Evolutionary conservation across 257 asterid species (phyloP).

Genomic region (Voacanga thouarsii): DNA sequence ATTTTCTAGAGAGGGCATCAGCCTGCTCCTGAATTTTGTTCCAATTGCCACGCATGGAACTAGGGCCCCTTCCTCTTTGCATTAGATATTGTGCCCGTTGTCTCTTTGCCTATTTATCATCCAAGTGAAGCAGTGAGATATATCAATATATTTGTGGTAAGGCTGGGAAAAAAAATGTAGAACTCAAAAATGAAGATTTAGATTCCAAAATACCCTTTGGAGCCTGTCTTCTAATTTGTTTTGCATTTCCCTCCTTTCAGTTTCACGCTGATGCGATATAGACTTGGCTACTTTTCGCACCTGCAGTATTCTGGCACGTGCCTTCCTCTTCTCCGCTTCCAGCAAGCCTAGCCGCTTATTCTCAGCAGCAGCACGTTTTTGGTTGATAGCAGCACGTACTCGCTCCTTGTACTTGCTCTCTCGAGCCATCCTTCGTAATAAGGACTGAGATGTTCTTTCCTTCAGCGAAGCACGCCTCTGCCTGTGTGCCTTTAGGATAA

Average conservation of each 20-base stretch:
- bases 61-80: constrained; percentile 67
- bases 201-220: constrained; percentile 57
- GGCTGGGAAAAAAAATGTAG: neutral
- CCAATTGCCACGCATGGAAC: constrained; percentile 37
- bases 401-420: constrained; percentile 91
- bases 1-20: constrained; percentile 60
- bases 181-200: neutral
- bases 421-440: constrained; percentile 61
- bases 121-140: constrained; percentile 11
- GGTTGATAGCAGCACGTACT: constrained; percentile 73
- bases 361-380: constrained; percentile 95
- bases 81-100: constrained; percentile 77
- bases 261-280: constrained; percentile 65
- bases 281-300: constrained; percentile 69
- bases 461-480: constrained; percentile 75
- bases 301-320: constrained; percentile 68
- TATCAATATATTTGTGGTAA: neutral
- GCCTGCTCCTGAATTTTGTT: constrained; percentile 58
- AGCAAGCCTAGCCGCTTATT: constrained; percentile 70
- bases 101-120: constrained; percentile 67
- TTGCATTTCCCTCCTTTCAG: constrained; percentile 72
- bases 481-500: constrained; percentile 62
- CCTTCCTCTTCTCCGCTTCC: constrained; percentile 87
- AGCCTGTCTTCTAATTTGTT: constrained; percentile 73
- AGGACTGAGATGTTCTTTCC: constrained; percentile 88